A percentile compares a stretch with the other conserved stretches of the same genome.
Evolutionary conservation across 352 stramenopile genomes (phyloP).

Genomic region (Globisporangium solare): DNA sequence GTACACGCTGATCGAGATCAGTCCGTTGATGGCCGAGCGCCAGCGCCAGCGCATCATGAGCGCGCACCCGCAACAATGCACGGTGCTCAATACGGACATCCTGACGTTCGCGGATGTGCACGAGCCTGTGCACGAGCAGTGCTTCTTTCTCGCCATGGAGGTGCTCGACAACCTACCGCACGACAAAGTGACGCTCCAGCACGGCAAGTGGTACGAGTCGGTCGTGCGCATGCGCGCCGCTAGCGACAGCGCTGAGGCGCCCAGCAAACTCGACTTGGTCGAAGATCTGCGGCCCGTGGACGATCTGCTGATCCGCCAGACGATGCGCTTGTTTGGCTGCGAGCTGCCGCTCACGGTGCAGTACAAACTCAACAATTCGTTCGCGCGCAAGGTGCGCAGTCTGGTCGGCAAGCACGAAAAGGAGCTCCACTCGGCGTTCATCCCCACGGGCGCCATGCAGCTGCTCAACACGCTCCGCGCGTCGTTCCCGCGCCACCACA

Average conservation of each 20-base stretch:
- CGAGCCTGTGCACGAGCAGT: conserved; percentile 39
- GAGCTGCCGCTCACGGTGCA: conserved; percentile 58
- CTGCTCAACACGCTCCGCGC: conserved; percentile 75
- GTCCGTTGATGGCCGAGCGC: conserved; percentile 75
- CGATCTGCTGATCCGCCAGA: conserved; percentile 72
- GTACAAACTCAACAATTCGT: conserved; percentile 51
- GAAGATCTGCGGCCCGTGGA: conserved; percentile 49
- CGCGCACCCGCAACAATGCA: conserved; percentile 59
- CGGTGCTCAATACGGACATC: conserved; percentile 79
- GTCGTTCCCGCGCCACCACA: conserved; percentile 80
- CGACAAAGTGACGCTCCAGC: conserved; percentile 82
- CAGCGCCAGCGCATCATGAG: conserved; percentile 58
- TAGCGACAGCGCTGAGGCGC: background rate
- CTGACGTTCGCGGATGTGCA: conserved; percentile 67
- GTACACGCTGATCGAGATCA: conserved; percentile 90
- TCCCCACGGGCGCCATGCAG: conserved; percentile 85
- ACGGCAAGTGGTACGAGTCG: conserved; percentile 77
- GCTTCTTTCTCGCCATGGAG: conserved; percentile 85
- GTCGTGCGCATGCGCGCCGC: conserved; percentile 33
- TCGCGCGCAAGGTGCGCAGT: conserved; percentile 48
- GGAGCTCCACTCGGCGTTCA: conserved; percentile 68
- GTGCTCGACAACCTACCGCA: conserved; percentile 91
- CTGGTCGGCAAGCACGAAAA: conserved; percentile 47
- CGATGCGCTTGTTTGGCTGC: conserved; percentile 66
- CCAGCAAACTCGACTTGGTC: conserved; percentile 22